Evolutionary conservation across 495 filamentous ascomycete genomes (phyloP), one percentile per base, ranked within the genome.

Genomic region (Penicillium verhagenii): DNA sequence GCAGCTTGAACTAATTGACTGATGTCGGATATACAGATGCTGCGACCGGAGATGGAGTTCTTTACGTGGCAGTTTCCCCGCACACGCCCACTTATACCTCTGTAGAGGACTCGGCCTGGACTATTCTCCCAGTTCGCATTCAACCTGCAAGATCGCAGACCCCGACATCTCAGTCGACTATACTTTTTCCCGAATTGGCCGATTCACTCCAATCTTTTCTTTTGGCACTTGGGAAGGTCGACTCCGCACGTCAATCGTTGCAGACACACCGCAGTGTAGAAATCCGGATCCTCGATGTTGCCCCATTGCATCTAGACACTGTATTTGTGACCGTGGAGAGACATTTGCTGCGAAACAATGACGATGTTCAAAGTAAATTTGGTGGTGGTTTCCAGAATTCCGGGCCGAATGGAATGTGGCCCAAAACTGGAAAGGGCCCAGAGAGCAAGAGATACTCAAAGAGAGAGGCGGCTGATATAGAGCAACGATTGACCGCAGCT

Each of bases 301-400:
- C 85, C 14, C 88, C 92, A 13, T 72, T 96, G 25, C 77, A 84
- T 13, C 74, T 98, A 28, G 89, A 96, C 46, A 90, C 86, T 1
- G 80, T 97, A 8, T 95, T 88, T 65, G 89, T 97, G 31, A 90
- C 80, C 33, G 81, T 94, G 14, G 92, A 97, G 65, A 83, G 83
- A 6, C 87, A 96, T 51, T 80, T 91, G 1, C 66, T 87, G 19
- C 73, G 76, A 24, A 82, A 81, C 47, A 72, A 84, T 40, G 84
- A 86, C 26, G 82, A 86, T 47, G 75, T 83, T 16, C 82, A 86
- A 51, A 80, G 65, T 40, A 81, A 77, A 52, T 88, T 86, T 65
- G 83, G 83, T 11, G 84, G 84, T 47, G 84, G 82, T 0, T 86
- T 86, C 61, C 68, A 68, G 8, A 70, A 54, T 39, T 54, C 59